A percentile compares a stretch with the other conserved stretches of the same genome.
Evolutionary conservation across 305 asterid genomes (phyloP).

Genomic region (Solanum aculeatissimum): DNA sequence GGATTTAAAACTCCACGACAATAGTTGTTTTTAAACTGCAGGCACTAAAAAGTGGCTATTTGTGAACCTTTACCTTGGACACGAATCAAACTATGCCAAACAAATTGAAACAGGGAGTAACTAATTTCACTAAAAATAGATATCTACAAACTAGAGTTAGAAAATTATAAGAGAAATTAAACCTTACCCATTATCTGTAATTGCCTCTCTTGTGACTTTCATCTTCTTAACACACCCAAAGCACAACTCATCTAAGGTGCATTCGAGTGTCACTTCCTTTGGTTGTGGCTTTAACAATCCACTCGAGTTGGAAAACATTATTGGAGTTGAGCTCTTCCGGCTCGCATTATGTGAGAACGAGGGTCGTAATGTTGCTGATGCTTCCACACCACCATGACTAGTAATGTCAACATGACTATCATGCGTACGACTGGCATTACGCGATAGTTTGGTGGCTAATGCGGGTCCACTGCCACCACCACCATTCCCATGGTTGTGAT

Average conservation of each 20-base stretch:
- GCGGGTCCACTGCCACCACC: background rate
- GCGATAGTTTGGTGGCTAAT: slow-evolving; percentile 9
- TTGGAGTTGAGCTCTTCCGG: slow-evolving; percentile 28
- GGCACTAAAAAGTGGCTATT: background rate
- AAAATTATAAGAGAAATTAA: background rate
- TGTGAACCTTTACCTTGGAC: background rate
- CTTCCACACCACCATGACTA: background rate
- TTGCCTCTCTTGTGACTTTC: slow-evolving; percentile 32
- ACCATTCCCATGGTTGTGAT: background rate
- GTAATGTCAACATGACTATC: slow-evolving; percentile 8
- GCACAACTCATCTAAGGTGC: slow-evolving; percentile 78
- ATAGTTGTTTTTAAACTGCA: background rate
- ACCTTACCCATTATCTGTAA: slow-evolving; percentile 41
- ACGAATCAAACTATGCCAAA: background rate
- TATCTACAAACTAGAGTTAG: background rate
- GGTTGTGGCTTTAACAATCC: slow-evolving; percentile 49
- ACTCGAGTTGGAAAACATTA: slow-evolving; percentile 46
- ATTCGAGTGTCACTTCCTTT: slow-evolving; percentile 43
- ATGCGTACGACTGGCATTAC: slow-evolving; percentile 22
- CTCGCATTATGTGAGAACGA: slow-evolving; percentile 25
- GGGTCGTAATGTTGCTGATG: background rate
- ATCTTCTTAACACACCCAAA: slow-evolving; percentile 62
- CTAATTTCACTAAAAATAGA: background rate
- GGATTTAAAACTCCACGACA: background rate
- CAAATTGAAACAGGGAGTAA: background rate